Base-by-base conservation (phyloP, 2,329 filamentous ascomycete species). In the Stagonosporopsis tanaceti region DNA sequence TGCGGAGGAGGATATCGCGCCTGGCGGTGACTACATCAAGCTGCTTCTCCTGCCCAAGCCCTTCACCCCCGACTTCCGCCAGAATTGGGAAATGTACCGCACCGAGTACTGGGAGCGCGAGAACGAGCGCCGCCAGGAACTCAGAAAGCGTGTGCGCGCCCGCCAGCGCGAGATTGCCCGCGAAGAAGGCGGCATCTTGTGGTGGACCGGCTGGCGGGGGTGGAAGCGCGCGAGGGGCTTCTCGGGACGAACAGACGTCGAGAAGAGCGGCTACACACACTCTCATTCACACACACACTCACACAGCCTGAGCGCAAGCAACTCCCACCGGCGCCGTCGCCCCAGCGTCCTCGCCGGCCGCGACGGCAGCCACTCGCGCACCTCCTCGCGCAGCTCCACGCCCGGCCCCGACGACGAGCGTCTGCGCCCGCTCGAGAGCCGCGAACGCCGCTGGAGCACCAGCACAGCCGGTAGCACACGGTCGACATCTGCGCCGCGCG, bases 31-130 rank as follows among this genome's bases (percentile, higher is more conserved):
- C 77, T 91, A 94, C 71, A 89, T 99, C 67, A 95, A 96, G 76
- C 84, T 99, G 1, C 81, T 98, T 17, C 82, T 99, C 7, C 85
- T 97, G 11, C 92, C 95, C 1, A 99, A 99, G 74, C 93, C 93
- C 0, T 99, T 99, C 72, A 96, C 92, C 6, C 89, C 95, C 0
- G 92, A 92, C 44, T 99, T 99, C 71, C 86, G 95, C 20, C 93
- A 98, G 75, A 96, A 97, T 64, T 99, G 95, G 95, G 95, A 99
- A 72, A 83, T 94, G 15, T 99, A 96, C 77, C 86, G 95, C 50
- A 88, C 89, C 32, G 93, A 97, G 59, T 99, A 97, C 78, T 99
- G 95, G 95, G 94, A 97, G 68, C 89, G 89, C 60, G 95, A 99
- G 76, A 99, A 99, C 72, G 92, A 96, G 75, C 88, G 94, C 2